A percentile compares a stretch with the other conserved stretches of the same genome.
phyloP scores from a whole-genome alignment of 1,139 yeast species.

The Debaryomyces coudertii region DNA sequence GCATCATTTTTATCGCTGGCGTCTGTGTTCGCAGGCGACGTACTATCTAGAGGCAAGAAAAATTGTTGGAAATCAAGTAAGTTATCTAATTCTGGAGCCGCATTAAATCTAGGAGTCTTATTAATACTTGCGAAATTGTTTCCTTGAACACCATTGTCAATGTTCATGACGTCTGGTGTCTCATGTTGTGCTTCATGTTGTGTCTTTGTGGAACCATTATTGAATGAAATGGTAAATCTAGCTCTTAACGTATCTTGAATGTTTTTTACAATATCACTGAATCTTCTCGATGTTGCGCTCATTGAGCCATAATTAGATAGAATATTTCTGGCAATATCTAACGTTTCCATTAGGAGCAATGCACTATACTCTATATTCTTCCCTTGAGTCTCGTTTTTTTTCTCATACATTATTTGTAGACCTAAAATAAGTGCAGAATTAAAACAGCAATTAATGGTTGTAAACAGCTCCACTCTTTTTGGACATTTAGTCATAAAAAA shows the following conservation, averaged over 20 bases:
- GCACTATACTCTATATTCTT: slow-evolving; percentile 12
- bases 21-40: slow-evolving; percentile 13
- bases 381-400: slow-evolving; percentile 11
- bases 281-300: slow-evolving; percentile 16
- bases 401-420: slow-evolving; percentile 16
- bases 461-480: slow-evolving; percentile 19
- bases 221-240: background rate
- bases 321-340: slow-evolving; percentile 16
- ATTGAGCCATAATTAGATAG: slow-evolving; percentile 16
- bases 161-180: background rate
- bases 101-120: slow-evolving; percentile 1
- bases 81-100: slow-evolving; percentile 17
- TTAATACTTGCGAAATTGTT: background rate
- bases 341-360: slow-evolving; percentile 14
- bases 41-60: slow-evolving; percentile 23
- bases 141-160: background rate
- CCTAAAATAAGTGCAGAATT: slow-evolving; percentile 15
- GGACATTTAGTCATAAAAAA: slow-evolving; percentile 16
- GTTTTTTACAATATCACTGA: slow-evolving; percentile 14
- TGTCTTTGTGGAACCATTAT: background rate
- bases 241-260: slow-evolving; percentile 15
- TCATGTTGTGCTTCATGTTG: background rate
- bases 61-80: slow-evolving; percentile 25
- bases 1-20: slow-evolving; percentile 16
- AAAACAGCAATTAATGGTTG: slow-evolving; percentile 17